Base-by-base conservation (phyloP, 345 rosid species). In the Gossypioides kirkii region DNA sequence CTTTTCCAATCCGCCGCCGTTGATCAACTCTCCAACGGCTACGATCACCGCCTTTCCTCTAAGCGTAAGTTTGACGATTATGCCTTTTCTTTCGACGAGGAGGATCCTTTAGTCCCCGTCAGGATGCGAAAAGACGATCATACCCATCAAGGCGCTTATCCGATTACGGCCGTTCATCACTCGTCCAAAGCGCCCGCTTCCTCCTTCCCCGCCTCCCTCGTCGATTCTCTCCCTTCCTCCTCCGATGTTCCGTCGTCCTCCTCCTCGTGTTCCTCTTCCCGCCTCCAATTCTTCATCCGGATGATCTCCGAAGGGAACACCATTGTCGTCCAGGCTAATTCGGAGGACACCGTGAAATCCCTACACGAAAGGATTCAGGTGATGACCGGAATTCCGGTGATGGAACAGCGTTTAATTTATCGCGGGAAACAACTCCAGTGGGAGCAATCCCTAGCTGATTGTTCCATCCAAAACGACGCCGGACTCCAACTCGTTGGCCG, bases 41-140 rank as follows among this genome's bases (percentile, higher is more conserved):
- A 45, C 60, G 73, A 82, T 6, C 83, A 79, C 65, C 82, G 84
- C 12, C 75, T 63, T 64, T 56, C 87, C 23, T 67, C 86, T 55
- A 92, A 90, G 78, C 92, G 98, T 26, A 95, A 92, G 71, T 60
- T 85, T 75, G 96, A 95, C 75, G 98, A 89, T 78, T 87, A 67
- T 80, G 84, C 75, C 47, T 73, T 83, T 17, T 12, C 77, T 61
- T 74, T 76, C 0, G 80, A 58, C 12, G 83, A 65, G 14, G 78
- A 77, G 36, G 72, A 72, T 14, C 79, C 79, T 71, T 76, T 83
- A 63, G 74, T 86, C 70, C 42, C 86, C 55, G 85, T 82, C 6
- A 85, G 79, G 76, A 89, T 89, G 95, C 84, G 89, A 36, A 86
- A 74, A 46, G 89, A 86, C 78, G 92, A 86, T 38, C 42, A 52